Conservation (phyloP, 768 basidiomycete species). For the Tylopilus felleus region DNA sequence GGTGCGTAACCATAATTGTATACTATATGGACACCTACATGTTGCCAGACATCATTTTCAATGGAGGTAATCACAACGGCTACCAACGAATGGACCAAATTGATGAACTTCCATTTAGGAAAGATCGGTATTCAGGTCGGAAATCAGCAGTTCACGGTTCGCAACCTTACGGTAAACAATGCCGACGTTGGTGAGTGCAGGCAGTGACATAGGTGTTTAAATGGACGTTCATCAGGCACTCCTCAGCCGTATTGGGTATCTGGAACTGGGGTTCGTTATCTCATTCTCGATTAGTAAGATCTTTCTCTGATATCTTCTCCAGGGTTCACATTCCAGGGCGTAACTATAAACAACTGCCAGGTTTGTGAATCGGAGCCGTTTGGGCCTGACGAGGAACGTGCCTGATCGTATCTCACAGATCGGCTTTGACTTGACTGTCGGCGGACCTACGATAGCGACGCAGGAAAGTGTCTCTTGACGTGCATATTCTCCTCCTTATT, state of each 20-base stretch:
- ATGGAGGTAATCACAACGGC: slow-evolving; percentile 33
- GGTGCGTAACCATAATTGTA: slow-evolving; percentile 37
- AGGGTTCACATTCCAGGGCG: slow-evolving; percentile 53
- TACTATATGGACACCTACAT: neutral
- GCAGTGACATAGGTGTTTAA: neutral
- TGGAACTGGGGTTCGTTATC: slow-evolving; percentile 43
- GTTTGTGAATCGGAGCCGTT: neutral
- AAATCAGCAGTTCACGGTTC: slow-evolving; percentile 76
- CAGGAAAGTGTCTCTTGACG: slow-evolving; percentile 23
- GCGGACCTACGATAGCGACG: slow-evolving; percentile 28
- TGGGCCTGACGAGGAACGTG: neutral
- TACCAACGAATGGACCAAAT: neutral
- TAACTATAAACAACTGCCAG: slow-evolving; percentile 42
- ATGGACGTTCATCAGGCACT: neutral
- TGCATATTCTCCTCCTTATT: neutral
- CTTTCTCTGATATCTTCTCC: neutral
- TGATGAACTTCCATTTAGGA: slow-evolving; percentile 18
- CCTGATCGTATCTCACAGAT: slow-evolving; percentile 22
- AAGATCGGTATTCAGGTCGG: slow-evolving; percentile 66
- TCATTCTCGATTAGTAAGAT: neutral
- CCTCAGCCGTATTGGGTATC: slow-evolving; percentile 26
- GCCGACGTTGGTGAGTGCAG: slow-evolving; percentile 34
- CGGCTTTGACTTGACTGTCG: slow-evolving; percentile 45
- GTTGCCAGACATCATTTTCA: slow-evolving; percentile 38
- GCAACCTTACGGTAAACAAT: slow-evolving; percentile 55